Evolutionary conservation across 129 eudicot genomes (phyloP), one percentile per base, ranked within the genome.

Genomic region (Centaurea solstitialis): DNA sequence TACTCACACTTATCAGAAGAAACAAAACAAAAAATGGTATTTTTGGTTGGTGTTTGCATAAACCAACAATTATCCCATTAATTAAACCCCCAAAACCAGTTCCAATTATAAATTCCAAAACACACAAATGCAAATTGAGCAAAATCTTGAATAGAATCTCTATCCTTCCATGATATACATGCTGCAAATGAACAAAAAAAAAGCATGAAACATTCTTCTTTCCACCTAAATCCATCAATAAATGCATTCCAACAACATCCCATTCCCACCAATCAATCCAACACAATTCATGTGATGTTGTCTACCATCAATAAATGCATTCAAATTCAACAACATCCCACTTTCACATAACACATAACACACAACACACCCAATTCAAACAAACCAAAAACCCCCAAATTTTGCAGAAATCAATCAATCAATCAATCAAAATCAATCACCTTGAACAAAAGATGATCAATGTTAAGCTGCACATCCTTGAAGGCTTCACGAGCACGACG

Each of bases 401-500:
- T 15, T 30, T 12, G 22, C n/a, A 47, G 20, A 26, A 26, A 26
- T 30, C 5, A 53, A 17, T n/a, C n/a, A n/a, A n/a, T n/a, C n/a
- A n/a, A n/a, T n/a, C 0, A 53, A 47, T 23, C 26, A 9, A 24
- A 9, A 24, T 45, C 11, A 4, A 7, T 45, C 76, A 95, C 99
- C 98, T 95, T 95, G 82, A 95, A 93, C 90, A 95, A 73, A 41
- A 89, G 74, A 84, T 93, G 98, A 88, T 93, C 98, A 73, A 95
- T 85, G 23, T 91, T 88, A 62, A 95, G 97, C 88, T 95, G 99
- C 70, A 88, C 78, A 82, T 93, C 94, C 93, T 93, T 95, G 73
- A 95, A 93, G 18, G 97, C 98, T 47, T 95, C 97, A 79, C 99
- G 98, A 38, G 98, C 99, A 22, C 88, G 89, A 10, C 99, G 91